These are phyloP conservation scores for Acacia acuminata DNA, from an alignment of 306 rosid genomes.

Conservation along the genomic window DNA sequence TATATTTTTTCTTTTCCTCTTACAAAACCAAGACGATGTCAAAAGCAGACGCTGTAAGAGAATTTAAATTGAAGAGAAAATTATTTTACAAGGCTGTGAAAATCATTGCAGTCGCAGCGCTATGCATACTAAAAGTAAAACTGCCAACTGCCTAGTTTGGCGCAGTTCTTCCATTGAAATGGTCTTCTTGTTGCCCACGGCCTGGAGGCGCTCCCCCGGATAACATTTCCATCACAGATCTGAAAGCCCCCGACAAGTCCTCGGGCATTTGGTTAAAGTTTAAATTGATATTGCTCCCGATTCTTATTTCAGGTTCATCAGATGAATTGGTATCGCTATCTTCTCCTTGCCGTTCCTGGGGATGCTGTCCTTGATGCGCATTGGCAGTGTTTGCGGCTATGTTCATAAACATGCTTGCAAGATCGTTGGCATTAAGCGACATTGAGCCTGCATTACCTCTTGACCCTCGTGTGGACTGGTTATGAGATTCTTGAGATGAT, in stretches of 20 bases:
- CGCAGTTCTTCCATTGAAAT: constrained; percentile 46
- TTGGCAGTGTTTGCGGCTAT: constrained; percentile 48
- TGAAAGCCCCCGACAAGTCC: constrained; percentile 61
- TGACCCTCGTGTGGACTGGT: constrained; percentile 55
- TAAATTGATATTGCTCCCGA: constrained; percentile 53
- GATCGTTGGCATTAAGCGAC: constrained; percentile 50
- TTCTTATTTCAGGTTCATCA: constrained; percentile 49
- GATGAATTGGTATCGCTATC: constrained; percentile 33
- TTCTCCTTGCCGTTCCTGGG: constrained; percentile 47
- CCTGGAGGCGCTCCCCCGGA: constrained; percentile 49
- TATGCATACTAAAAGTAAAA: not conserved
- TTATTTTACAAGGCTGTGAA: constrained; percentile 8
- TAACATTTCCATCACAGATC: constrained; percentile 73
- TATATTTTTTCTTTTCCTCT: not conserved
- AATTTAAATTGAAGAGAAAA: not conserved
- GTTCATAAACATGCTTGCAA: constrained; percentile 72
- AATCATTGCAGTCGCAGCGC: constrained; percentile 20
- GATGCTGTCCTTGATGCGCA: constrained; percentile 48
- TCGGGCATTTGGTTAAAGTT: constrained; percentile 69
- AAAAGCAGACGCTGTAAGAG: not conserved
- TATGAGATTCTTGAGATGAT: constrained; percentile 50
- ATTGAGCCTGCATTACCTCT: constrained; percentile 49
- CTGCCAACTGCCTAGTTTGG: constrained; percentile 46
- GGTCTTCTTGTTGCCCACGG: constrained; percentile 52
- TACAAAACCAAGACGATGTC: not conserved